Conservation (phyloP, 192 early-diverging fungal species). For the Coemansia sp. region DNA sequence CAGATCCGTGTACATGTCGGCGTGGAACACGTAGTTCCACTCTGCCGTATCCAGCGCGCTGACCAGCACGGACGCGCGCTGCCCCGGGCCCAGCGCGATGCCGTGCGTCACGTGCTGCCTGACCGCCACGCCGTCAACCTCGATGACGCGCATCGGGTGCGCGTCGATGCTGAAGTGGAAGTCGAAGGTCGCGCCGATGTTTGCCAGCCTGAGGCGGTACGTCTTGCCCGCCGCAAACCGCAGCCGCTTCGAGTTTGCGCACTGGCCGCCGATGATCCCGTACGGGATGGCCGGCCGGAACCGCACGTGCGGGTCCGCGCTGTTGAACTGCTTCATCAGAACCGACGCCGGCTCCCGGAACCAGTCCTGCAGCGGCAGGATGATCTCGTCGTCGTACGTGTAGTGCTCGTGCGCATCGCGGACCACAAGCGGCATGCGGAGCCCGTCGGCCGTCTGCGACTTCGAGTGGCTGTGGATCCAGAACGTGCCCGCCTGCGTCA, state of each 20-base stretch:
- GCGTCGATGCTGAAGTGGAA: constrained; percentile 79
- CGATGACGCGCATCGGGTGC: constrained; percentile 77
- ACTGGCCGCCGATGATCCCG: constrained; percentile 57
- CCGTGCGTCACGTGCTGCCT: constrained; percentile 57
- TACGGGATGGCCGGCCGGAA: constrained; percentile 34
- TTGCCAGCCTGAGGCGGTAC: constrained; percentile 78
- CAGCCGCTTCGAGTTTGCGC: constrained; percentile 56
- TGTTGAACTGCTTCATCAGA: constrained; percentile 61
- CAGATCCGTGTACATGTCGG: constrained; percentile 73
- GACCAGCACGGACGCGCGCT: constrained; percentile 78
- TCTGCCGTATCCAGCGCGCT: constrained; percentile 58
- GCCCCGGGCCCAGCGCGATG: constrained; percentile 67
- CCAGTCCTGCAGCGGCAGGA: constrained; percentile 70
- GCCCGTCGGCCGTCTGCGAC: constrained; percentile 77
- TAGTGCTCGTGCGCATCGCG: constrained; percentile 53
- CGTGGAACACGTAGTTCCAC: constrained; percentile 71
- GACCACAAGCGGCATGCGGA: constrained; percentile 70
- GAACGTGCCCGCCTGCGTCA: constrained; percentile 76
- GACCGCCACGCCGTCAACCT: constrained; percentile 73
- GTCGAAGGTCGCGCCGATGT: constrained; percentile 71
- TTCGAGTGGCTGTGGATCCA: constrained; percentile 78
- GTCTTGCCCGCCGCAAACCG: constrained; percentile 73
- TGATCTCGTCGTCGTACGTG: constrained; percentile 70
- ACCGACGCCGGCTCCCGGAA: constrained; percentile 63
- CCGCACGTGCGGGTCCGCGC: constrained; percentile 43